phyloP scores from a whole-genome alignment of 495 filamentous ascomycete species.

The Neurospora sp. region DNA sequence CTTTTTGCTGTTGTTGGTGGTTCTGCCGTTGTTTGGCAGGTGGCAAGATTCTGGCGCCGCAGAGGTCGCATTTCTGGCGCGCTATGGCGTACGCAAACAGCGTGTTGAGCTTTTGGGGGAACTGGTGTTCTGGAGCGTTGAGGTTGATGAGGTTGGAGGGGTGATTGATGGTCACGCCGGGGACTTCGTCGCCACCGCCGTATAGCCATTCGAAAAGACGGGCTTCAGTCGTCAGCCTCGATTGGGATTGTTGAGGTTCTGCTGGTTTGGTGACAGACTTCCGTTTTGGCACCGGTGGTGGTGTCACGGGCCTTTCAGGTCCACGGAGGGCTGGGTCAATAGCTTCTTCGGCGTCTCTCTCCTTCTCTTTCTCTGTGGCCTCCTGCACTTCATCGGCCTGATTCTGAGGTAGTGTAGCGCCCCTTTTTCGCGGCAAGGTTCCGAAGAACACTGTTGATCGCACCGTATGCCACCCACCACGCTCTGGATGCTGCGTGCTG shows the following conservation, averaged over 20 bases:
- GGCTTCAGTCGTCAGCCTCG: conserved; percentile 30
- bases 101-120: conserved; percentile 9
- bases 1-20: neutral
- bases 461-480: conserved; percentile 33
- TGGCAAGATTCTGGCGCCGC: conserved; percentile 15
- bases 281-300: neutral
- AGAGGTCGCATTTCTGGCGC: conserved; percentile 29
- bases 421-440: conserved; percentile 9
- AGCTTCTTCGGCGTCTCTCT: neutral
- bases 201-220: conserved; percentile 39
- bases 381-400: neutral
- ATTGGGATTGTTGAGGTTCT: neutral
- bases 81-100: conserved; percentile 21
- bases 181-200: conserved; percentile 31
- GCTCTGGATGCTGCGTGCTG: conserved; percentile 27
- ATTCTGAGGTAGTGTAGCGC: neutral
- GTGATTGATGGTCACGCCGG: conserved; percentile 17
- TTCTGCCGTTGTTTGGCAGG: neutral
- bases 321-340: neutral
- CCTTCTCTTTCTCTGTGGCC: neutral
- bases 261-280: neutral
- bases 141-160: neutral
- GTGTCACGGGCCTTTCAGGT: neutral
- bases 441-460: conserved; percentile 32
- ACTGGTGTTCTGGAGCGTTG: neutral